These are phyloP conservation scores for Batkoa obscura DNA, from an alignment of 371 early-diverging fungal genomes.

Conservation along the genomic window DNA sequence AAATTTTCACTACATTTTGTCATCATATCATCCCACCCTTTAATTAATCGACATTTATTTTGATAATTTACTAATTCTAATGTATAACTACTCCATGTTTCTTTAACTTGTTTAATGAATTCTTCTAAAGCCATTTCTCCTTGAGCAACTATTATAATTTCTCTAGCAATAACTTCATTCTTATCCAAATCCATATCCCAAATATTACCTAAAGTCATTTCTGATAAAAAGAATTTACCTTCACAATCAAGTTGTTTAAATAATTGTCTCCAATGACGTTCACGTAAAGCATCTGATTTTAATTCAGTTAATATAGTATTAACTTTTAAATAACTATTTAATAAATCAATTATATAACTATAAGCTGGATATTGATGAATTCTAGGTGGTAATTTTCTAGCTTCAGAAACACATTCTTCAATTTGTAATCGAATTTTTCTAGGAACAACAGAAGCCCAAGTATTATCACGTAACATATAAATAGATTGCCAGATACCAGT, in stretches of 20 bases:
- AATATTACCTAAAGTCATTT: constrained; percentile 84
- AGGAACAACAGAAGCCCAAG: constrained; percentile 77
- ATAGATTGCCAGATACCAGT: constrained; percentile 67
- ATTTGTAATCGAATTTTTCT: constrained; percentile 76
- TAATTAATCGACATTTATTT: constrained; percentile 87
- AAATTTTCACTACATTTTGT: constrained; percentile 88
- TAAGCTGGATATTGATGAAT: constrained; percentile 96
- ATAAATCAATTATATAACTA: constrained; percentile 73
- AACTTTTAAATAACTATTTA: constrained; percentile 59
- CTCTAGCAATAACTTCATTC: constrained; percentile 64
- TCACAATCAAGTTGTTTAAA: constrained; percentile 66
- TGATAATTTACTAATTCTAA: constrained; percentile 92
- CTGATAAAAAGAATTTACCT: constrained; percentile 40
- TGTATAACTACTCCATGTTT: constrained; percentile 80
- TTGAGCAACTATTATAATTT: constrained; percentile 79
- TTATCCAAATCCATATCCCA: constrained; percentile 86
- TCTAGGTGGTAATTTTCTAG: constrained; percentile 82
- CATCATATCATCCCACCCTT: constrained; percentile 96
- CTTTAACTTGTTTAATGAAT: constrained; percentile 81
- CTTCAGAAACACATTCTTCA: constrained; percentile 57
- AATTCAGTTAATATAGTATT: constrained; percentile 72
- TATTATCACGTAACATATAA: constrained; percentile 65
- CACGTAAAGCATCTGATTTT: constrained; percentile 88
- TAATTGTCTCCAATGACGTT: constrained; percentile 91
- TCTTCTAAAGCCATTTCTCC: constrained; percentile 99